Evolutionary conservation across 2,329 filamentous ascomycete species (phyloP), one percentile per base, ranked within the genome.

Genomic region (Aureobasidium sp.): DNA sequence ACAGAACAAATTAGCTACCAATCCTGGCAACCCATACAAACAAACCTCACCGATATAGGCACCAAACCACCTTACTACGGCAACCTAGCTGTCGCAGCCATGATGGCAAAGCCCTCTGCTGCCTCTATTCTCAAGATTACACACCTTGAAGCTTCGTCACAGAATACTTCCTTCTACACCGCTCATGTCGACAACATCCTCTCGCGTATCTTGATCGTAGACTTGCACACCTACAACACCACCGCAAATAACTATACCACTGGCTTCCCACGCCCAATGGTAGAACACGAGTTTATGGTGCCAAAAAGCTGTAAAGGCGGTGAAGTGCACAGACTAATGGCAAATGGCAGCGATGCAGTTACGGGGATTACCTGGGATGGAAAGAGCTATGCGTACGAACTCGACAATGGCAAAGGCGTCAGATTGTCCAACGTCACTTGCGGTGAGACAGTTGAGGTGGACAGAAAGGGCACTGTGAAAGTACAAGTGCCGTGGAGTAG

Each of bases 41-140:
- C 83, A 0, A 69, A 74, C 53, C 75, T 76, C 15, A 79, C 79
- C 0, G 73, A 74, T 8, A 75, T 78, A 1, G 84, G 83, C 15
- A 87, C 84, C 24, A 86, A 85, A 68, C 74, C 85, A 0, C 84
- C 85, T 0, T 88, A 86, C 70, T 87, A 88, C 67, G 84, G 83
- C 17, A 84, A 82, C 69, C 73, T 86, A 17, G 81, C 80, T 36
- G 82, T 83, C 1, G 83, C 85, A 0, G 78, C 80, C 1, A 81
- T 84, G 67, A 70, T 87, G 2, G 79, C 81, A 1, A 71, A 80
- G 62, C 67, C 77, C 10, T 56, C 36, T 2, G 37, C 47, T 1
- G 48, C 60, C 0, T 59, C 52, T 7, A 27, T 20, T 3, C 75
- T 81, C 3, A 62, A 61, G 7, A 75, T 87, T 27, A 74, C 76